phyloP scores from a whole-genome alignment of 2,329 filamentous ascomycete species.

The Sarocladium oryzae region DNA sequence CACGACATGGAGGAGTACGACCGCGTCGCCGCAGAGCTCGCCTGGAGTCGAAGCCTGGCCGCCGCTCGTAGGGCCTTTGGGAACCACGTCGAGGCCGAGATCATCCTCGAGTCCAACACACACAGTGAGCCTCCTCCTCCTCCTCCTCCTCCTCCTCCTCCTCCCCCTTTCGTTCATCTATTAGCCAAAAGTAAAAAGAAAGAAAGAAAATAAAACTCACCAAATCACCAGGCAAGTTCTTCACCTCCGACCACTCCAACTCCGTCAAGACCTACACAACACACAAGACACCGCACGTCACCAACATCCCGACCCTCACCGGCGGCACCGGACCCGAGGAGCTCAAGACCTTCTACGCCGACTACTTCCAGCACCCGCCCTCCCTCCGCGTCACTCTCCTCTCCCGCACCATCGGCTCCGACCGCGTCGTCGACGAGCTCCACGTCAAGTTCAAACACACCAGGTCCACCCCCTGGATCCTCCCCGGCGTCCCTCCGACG shows the following conservation, averaged over 20 bases:
- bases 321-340: slow-evolving; percentile 56
- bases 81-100: slow-evolving; percentile 55
- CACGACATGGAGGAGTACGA: slow-evolving; percentile 63
- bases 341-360: slow-evolving; percentile 56
- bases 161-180: too few species aligned
- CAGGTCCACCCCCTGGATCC: slow-evolving; percentile 51
- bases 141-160: background rate
- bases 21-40: slow-evolving; percentile 54
- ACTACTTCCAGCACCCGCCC: slow-evolving; percentile 58
- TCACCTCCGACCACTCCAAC: slow-evolving; percentile 46
- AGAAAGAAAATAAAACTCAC: too few species aligned
- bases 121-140: slow-evolving; percentile 37
- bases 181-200: too few species aligned
- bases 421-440: slow-evolving; percentile 60
- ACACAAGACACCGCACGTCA: slow-evolving; percentile 60
- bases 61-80: slow-evolving; percentile 57
- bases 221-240: slow-evolving; percentile 41
- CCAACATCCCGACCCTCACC: slow-evolving; percentile 58
- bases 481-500: slow-evolving; percentile 53
- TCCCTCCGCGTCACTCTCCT: slow-evolving; percentile 55
- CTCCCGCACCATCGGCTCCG: slow-evolving; percentile 57
- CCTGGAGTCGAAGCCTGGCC: slow-evolving; percentile 60
- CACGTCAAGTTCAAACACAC: slow-evolving; percentile 53
- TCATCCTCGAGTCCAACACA: slow-evolving; percentile 59
- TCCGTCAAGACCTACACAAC: slow-evolving; percentile 56